phyloP scores from a whole-genome alignment of 208 protist genomes.

The Novymonas esmeraldas region DNA sequence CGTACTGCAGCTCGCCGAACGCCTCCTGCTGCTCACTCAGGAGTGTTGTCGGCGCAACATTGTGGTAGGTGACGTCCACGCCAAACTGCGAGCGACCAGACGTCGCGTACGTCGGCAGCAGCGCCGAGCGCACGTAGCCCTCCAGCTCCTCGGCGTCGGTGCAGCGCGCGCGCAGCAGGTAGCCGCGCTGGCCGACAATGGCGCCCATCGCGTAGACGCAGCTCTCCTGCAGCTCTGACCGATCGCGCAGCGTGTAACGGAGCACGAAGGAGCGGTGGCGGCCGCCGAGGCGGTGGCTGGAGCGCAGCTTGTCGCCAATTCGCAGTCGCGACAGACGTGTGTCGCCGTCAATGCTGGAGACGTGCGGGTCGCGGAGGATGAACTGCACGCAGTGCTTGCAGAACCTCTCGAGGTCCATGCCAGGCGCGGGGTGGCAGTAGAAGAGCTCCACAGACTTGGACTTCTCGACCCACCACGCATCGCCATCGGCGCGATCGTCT shows the following conservation, averaged over 20 bases:
- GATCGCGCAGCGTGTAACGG: slow-evolving; percentile 50
- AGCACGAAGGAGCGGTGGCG: slow-evolving; percentile 73
- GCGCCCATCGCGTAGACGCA: slow-evolving; percentile 75
- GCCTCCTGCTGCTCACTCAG: slow-evolving; percentile 77
- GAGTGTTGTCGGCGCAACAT: slow-evolving; percentile 42
- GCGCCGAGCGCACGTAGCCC: slow-evolving; percentile 63
- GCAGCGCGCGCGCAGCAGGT: slow-evolving; percentile 74
- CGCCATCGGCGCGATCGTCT: slow-evolving; percentile 7
- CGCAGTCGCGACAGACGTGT: slow-evolving; percentile 50
- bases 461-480: slow-evolving; percentile 73
- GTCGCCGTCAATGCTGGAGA: slow-evolving; percentile 80
- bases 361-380: slow-evolving; percentile 62
- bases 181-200: slow-evolving; percentile 72
- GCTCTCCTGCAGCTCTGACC: slow-evolving; percentile 62
- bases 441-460: slow-evolving; percentile 71
- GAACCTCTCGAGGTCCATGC: slow-evolving; percentile 63
- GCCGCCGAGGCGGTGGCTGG: slow-evolving; percentile 54
- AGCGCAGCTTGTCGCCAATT: slow-evolving; percentile 73
- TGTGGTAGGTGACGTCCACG: slow-evolving; percentile 73
- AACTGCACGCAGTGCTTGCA: slow-evolving; percentile 79
- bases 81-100: slow-evolving; percentile 59
- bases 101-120: slow-evolving; percentile 71
- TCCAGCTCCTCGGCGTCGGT: slow-evolving; percentile 71
- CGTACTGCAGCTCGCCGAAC: slow-evolving; percentile 83
- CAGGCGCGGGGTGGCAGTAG: slow-evolving; percentile 76